Percentiles rank a stretch among this genome's conserved stretches.
Conservation (phyloP, 176 grass and related monocot genomes). For the Musa troglodytarum region DNA sequence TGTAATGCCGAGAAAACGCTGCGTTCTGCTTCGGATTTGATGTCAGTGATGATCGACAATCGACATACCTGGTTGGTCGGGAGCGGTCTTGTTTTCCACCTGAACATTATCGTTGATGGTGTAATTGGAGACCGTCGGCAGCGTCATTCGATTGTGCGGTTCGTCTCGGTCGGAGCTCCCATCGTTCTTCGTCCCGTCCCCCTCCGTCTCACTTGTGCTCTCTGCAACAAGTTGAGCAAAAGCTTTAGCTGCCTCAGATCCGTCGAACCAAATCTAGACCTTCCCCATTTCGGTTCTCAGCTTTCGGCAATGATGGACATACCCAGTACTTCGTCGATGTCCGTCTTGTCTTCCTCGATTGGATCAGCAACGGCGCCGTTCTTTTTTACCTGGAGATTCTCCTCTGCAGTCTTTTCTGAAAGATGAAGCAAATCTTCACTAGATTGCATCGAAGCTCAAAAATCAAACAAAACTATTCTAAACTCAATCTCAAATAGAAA, state of each 20-base stretch:
- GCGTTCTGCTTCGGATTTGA: too few species aligned
- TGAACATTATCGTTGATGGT: constrained; percentile 64
- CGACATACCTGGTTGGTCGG: neutral
- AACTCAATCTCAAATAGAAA: too few species aligned
- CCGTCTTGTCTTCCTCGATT: neutral
- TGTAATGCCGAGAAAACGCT: too few species aligned
- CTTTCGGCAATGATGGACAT: neutral
- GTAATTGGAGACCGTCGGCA: constrained; percentile 79
- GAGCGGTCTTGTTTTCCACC: neutral
- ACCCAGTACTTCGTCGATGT: neutral
- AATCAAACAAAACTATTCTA: too few species aligned
- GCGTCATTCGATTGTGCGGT: constrained; percentile 19
- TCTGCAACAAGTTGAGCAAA: neutral
- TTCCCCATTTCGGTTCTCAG: neutral
- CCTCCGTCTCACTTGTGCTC: neutral
- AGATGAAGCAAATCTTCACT: neutral
- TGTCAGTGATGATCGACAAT: too few species aligned
- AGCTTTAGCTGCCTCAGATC: neutral
- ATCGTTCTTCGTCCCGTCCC: neutral
- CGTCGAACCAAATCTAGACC: neutral
- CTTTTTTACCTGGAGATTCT: neutral
- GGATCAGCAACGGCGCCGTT: neutral
- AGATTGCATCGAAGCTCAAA: too few species aligned
- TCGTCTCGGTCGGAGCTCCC: neutral
- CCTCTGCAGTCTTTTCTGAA: neutral